Conservation (phyloP, 2,329 filamentous ascomycete species). For the Orbilia ellipsospora region DNA sequence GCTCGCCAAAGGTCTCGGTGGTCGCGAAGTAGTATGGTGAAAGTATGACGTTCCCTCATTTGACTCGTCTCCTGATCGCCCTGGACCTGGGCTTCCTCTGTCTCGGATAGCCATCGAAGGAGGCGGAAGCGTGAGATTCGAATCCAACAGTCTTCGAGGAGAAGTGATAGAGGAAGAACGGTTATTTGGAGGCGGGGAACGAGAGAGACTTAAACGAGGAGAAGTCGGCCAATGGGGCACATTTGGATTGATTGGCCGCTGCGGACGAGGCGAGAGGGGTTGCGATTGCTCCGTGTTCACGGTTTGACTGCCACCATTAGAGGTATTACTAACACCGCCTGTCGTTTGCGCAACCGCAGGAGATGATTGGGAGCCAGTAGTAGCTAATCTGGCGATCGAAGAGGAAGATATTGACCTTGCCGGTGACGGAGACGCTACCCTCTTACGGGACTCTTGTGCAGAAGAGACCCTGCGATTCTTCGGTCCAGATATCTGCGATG, state of each 20-base stretch:
- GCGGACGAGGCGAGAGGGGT: conserved; percentile 52
- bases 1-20: conserved; percentile 63
- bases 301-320: conserved; percentile 17
- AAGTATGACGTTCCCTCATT: conserved; percentile 54
- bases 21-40: conserved; percentile 46
- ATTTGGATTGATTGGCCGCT: conserved; percentile 56
- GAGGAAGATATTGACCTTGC: conserved; percentile 52
- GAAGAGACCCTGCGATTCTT: conserved; percentile 53
- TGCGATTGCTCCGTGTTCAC: conserved; percentile 33
- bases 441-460: conserved; percentile 32
- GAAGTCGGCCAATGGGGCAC: conserved; percentile 58
- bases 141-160: conserved; percentile 55
- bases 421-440: conserved; percentile 49
- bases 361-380: conserved; percentile 42
- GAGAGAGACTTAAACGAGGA: conserved; percentile 57
- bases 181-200: conserved; percentile 57
- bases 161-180: conserved; percentile 56
- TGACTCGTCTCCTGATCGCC: conserved; percentile 53
- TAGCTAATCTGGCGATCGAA: conserved; percentile 45
- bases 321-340: conserved; percentile 15
- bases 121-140: conserved; percentile 54
- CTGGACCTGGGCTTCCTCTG: conserved; percentile 54
- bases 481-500: conserved; percentile 35
- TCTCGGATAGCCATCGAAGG: conserved; percentile 42
- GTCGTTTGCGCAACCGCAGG: conserved; percentile 49